Evolutionary conservation across 495 filamentous ascomycete species (phyloP).

Genomic region (Trichoderma parareesei): DNA sequence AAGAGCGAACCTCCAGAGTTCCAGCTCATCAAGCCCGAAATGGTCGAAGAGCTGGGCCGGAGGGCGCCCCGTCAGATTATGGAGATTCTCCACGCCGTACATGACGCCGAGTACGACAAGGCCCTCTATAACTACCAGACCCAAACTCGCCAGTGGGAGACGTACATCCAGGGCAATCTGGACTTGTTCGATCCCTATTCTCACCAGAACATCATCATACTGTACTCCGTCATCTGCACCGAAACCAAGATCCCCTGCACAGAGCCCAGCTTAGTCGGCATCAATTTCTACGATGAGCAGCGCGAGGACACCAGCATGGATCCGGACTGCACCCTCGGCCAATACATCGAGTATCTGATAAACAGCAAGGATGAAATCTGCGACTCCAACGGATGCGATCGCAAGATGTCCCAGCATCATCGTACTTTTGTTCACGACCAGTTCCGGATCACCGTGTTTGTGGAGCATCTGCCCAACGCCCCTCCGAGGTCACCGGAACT

Average conservation of each 20-base stretch:
- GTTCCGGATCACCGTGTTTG: conserved; percentile 82
- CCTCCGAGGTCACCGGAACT: conserved; percentile 39
- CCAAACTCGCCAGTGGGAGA: conserved; percentile 92
- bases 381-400: conserved; percentile 76
- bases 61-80: conserved; percentile 75
- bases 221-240: conserved; percentile 89
- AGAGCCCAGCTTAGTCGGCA: conserved; percentile 75
- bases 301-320: conserved; percentile 60
- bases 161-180: conserved; percentile 71
- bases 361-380: conserved; percentile 65
- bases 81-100: conserved; percentile 87
- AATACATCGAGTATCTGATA: conserved; percentile 91
- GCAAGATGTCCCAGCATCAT: conserved; percentile 86
- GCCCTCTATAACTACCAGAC: conserved; percentile 89
- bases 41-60: conserved; percentile 75
- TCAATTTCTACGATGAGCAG: conserved; percentile 91
- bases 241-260: conserved; percentile 83
- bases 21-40: conserved; percentile 83
- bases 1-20: conserved; percentile 37
- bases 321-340: conserved; percentile 85
- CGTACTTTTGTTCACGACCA: conserved; percentile 96
- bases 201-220: conserved; percentile 91
- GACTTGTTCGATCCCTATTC: conserved; percentile 88
- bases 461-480: conserved; percentile 54
- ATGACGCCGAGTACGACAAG: conserved; percentile 94